Percentiles rank a stretch among this genome's conserved stretches.
phyloP scores from a whole-genome alignment of 768 basidiomycete genomes.

The Termitomyces sp. region DNA sequence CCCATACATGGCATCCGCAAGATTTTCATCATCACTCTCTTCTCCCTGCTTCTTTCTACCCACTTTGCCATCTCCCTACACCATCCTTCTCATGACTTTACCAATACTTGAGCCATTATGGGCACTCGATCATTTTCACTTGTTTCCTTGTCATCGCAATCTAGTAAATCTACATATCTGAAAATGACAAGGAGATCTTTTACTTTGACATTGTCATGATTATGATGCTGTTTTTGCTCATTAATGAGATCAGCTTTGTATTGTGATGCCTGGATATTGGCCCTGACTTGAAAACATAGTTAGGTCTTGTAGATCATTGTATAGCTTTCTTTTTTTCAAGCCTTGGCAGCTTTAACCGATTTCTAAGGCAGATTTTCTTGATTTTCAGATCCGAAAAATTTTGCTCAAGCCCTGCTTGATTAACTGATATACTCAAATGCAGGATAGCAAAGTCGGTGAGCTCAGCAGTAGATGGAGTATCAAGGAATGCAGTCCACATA shows the following conservation, averaged over 20 bases:
- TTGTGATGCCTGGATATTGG: neutral
- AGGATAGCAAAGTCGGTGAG: neutral
- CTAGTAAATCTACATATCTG: too few species aligned
- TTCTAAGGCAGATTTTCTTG: neutral
- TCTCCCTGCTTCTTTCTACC: too few species aligned
- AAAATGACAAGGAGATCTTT: neutral
- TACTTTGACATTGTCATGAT: neutral
- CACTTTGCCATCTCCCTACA: too few species aligned
- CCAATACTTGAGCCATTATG: too few species aligned
- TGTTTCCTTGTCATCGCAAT: too few species aligned
- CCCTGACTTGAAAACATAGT: neutral
- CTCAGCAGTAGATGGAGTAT: neutral
- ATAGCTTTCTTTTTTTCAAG: neutral
- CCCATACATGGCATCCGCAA: neutral
- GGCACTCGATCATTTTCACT: too few species aligned
- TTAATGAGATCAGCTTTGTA: neutral
- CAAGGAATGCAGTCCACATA: conserved; percentile 15
- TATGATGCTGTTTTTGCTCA: neutral
- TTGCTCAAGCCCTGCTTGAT: neutral
- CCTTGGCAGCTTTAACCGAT: neutral
- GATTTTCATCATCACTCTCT: neutral
- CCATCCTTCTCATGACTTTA: too few species aligned
- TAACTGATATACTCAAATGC: neutral
- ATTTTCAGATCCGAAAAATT: conserved; percentile 1
- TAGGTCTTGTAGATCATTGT: neutral